A percentile compares a stretch with the other conserved stretches of the same genome.
These are phyloP conservation scores for Peronospora tabacina DNA, from an alignment of 352 stramenopile species.

Conservation along the genomic window DNA sequence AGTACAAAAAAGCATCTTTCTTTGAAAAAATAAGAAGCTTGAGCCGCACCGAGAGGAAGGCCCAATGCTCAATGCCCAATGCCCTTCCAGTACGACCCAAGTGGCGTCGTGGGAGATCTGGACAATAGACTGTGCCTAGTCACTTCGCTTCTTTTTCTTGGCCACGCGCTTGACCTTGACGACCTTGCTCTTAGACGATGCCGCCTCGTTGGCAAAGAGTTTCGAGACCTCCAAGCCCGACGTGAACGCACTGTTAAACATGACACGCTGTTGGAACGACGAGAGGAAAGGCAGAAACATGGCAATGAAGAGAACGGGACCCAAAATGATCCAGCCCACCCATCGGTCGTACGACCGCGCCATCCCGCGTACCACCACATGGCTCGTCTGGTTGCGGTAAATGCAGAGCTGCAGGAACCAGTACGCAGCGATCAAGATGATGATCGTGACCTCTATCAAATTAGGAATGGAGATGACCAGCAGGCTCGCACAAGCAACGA, in stretches of 20 bases:
- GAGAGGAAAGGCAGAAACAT: conserved; percentile 87
- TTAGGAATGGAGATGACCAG: conserved; percentile 65
- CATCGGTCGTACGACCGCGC: conserved; percentile 68
- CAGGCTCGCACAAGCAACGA: conserved; percentile 46
- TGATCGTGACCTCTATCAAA: conserved; percentile 60
- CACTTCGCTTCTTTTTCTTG: conserved; percentile 82
- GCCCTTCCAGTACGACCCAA: neutral
- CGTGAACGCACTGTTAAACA: conserved; percentile 88
- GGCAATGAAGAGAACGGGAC: conserved; percentile 78
- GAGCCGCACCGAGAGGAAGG: no score
- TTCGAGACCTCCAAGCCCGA: conserved; percentile 82
- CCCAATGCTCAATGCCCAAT: neutral
- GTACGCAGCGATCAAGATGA: conserved; percentile 69
- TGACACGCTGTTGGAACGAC: conserved; percentile 82
- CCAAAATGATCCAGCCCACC: conserved; percentile 86
- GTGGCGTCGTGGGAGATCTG: neutral
- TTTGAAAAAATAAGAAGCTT: no score
- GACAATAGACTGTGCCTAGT: conserved; percentile 20
- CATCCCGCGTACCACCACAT: conserved; percentile 73
- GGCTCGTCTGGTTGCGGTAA: conserved; percentile 64
- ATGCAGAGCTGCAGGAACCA: conserved; percentile 82
- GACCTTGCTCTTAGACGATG: conserved; percentile 54
- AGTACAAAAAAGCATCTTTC: conserved; percentile 17
- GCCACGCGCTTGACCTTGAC: conserved; percentile 83
- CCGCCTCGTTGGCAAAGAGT: conserved; percentile 82